Percentiles rank a stretch among this genome's conserved stretches.
phyloP scores from a whole-genome alignment of 2,329 filamentous ascomycete genomes.

The Pseudocercospora cruenta region DNA sequence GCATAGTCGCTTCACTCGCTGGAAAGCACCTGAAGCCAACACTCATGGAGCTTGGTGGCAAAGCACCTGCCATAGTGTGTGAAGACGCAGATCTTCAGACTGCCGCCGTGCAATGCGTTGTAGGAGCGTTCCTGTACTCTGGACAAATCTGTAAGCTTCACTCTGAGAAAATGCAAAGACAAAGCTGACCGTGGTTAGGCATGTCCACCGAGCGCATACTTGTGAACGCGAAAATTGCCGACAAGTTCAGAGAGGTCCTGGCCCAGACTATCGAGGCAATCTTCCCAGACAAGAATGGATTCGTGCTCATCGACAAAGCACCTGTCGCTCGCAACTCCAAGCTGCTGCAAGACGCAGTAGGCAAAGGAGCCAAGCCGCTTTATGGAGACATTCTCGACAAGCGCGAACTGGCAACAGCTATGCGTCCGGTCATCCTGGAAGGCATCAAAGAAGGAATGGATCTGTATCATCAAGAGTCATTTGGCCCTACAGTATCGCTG shows the following conservation, averaged over 20 bases:
- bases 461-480: constrained; percentile 72
- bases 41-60: constrained; percentile 79
- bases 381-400: constrained; percentile 46
- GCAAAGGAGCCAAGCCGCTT: constrained; percentile 60
- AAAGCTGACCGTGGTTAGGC: not conserved
- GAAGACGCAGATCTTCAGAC: constrained; percentile 75
- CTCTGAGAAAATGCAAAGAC: too few relatives aligned
- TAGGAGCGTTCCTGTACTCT: constrained; percentile 69
- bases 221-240: constrained; percentile 55
- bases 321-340: constrained; percentile 56
- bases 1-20: constrained; percentile 68
- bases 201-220: constrained; percentile 70
- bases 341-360: constrained; percentile 60
- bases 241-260: constrained; percentile 57
- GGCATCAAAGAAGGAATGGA: constrained; percentile 71
- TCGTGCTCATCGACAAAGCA: constrained; percentile 47
- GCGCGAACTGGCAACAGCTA: constrained; percentile 34
- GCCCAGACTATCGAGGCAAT: constrained; percentile 52
- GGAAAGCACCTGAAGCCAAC: constrained; percentile 76
- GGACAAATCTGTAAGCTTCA: constrained; percentile 72
- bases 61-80: constrained; percentile 75
- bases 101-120: constrained; percentile 68
- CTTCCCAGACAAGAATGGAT: constrained; percentile 46
- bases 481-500: constrained; percentile 72
- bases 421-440: constrained; percentile 69